phyloP scores from a whole-genome alignment of 1,139 yeast genomes.

The Kodamaea anthophila region DNA sequence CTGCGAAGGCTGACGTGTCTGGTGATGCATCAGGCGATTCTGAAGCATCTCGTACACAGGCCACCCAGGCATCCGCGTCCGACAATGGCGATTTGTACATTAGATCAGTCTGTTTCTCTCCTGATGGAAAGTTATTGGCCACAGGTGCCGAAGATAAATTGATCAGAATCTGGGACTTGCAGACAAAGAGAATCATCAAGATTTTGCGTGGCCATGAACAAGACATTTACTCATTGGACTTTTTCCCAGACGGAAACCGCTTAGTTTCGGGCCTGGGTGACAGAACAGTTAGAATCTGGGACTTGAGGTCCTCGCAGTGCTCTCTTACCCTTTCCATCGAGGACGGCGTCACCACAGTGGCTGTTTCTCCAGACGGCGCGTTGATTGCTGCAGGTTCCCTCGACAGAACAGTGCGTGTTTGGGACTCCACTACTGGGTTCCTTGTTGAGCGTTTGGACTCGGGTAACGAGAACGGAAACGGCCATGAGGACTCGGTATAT shows the following conservation, averaged over 20 bases:
- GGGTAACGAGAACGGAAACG: constrained; percentile 81
- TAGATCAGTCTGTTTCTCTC: constrained; percentile 93
- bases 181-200: constrained; percentile 79
- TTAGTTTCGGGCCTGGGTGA: constrained; percentile 96
- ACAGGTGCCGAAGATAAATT: constrained; percentile 98
- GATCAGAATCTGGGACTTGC: constrained; percentile 94
- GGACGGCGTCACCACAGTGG: constrained; percentile 97
- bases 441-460: constrained; percentile 90
- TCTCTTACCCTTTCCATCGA: constrained; percentile 85
- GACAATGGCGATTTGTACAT: constrained; percentile 79
- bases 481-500: constrained; percentile 95
- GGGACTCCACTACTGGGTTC: constrained; percentile 95
- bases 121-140: constrained; percentile 91
- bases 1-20: constrained; percentile 16
- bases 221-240: constrained; percentile 93
- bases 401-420: constrained; percentile 91
- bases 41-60: constrained; percentile 20
- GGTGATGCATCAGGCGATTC: constrained; percentile 17
- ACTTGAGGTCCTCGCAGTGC: constrained; percentile 85
- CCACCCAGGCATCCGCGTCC: constrained; percentile 30
- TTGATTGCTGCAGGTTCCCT: constrained; percentile 94
- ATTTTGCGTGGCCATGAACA: constrained; percentile 94
- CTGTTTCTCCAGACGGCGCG: constrained; percentile 92
- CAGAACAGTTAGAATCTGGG: constrained; percentile 96
- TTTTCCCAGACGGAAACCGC: constrained; percentile 91